These are phyloP conservation scores for Begonia peltatifolia DNA, from an alignment of 306 rosid genomes.

Conservation along the genomic window DNA sequence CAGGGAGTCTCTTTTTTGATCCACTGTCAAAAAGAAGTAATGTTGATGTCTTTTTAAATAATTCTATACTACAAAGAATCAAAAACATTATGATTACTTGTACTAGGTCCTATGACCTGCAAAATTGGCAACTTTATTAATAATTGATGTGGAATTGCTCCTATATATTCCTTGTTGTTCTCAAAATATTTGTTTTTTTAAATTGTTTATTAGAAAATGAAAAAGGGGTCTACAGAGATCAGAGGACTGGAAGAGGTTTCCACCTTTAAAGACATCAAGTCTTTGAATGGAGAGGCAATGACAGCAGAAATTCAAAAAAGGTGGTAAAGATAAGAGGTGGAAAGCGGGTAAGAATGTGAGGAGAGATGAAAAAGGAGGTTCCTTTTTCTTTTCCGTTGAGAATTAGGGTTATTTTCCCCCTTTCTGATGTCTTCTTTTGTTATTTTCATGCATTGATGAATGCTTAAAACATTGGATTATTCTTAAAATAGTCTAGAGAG, in stretches of 20 bases:
- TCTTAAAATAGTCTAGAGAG: slow-evolving; percentile 3
- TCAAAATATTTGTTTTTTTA: no score
- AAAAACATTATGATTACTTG: background rate
- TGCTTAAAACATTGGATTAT: background rate
- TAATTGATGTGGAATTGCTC: no score
- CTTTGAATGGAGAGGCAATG: slow-evolving; percentile 60
- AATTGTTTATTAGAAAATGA: no score
- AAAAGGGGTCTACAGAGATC: no score
- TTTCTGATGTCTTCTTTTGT: no score
- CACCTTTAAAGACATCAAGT: slow-evolving; percentile 25
- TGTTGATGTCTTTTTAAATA: background rate
- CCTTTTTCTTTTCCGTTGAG: background rate
- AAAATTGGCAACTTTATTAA: no score
- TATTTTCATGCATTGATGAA: slow-evolving; percentile 6
- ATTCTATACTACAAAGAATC: background rate
- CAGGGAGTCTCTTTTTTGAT: background rate
- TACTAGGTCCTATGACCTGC: background rate
- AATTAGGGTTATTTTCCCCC: background rate
- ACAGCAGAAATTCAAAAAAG: slow-evolving; percentile 53
- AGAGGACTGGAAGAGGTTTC: slow-evolving; percentile 12
- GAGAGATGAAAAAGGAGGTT: slow-evolving; percentile 4
- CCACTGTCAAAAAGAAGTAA: background rate
- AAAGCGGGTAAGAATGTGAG: slow-evolving; percentile 19
- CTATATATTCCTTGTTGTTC: no score
- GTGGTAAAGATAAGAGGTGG: slow-evolving; percentile 32